Evolutionary conservation across 2,329 filamentous ascomycete species (phyloP), one percentile per base, ranked within the genome.

Genomic region (Sclerotinia minor): DNA sequence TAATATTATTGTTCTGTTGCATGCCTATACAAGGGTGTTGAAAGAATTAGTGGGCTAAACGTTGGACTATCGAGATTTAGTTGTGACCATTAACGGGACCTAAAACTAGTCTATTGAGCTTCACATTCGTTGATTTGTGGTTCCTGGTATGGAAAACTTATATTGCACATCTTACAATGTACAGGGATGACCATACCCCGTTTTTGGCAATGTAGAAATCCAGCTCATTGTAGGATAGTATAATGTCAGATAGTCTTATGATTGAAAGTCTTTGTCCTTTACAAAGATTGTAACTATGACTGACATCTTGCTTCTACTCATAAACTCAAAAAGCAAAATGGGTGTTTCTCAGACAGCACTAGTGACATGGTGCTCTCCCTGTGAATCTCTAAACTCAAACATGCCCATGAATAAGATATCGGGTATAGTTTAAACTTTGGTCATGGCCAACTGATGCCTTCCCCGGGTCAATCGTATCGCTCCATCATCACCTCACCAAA

Each of bases 161-260:
- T 61, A 29, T 50, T 61, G 45, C 45, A 61, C 32, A n/a, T 50
- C 29, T 49, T 49, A 7, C 17, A 49, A 32, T 35, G 29, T 50
- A 26, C 32, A 61, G n/a, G 45, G 45, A 24, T 50, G 5, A 15
- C 6, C n/a, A 21, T 50, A 17, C 32, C 26, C 19, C 9, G 3
- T 24, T 15, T 26, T 26, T 50, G 29, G 26, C 15, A 35, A 21
- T 5, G 13, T 38, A 5, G 35, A 38, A 17, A 38, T 55, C 6
- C 5, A 38, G 45, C 45, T 49, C 21, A 7, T 45, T 45, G 24
- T 4, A 7, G 38, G 2, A 38, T 35, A 5, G 15, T 61, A 21
- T 13, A 38, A 38, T 26, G 13, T 5, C 38, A 1, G 3, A 15
- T 15, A 61, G 29, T 21, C 44, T 26, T 50, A 50, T 35, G 29